Evolutionary conservation across 1,284 basidiomycete genomes (phyloP).

Genomic region (Exobasidium cylindrosporum): DNA sequence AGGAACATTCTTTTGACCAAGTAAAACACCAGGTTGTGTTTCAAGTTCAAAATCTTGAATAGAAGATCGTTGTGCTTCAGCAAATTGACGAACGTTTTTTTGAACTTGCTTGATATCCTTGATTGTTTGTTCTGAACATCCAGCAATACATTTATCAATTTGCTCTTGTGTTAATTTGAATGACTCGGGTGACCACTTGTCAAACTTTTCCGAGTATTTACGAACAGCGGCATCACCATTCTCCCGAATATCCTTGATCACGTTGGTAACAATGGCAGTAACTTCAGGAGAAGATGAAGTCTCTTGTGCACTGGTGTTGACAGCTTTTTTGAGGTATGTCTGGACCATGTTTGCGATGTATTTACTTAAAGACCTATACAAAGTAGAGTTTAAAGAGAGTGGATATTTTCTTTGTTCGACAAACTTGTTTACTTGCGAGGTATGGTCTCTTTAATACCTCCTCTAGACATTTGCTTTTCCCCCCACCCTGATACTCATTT

Average conservation of each 20-base stretch:
- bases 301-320: background rate
- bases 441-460: no score
- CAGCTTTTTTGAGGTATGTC: background rate
- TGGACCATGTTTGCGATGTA: no score
- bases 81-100: slow-evolving; percentile 31
- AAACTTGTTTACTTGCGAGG: no score
- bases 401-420: no score
- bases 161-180: slow-evolving; percentile 18
- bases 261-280: background rate
- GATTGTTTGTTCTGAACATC: slow-evolving; percentile 28
- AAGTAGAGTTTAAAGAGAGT: no score
- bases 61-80: slow-evolving; percentile 24
- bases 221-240: slow-evolving; percentile 3
- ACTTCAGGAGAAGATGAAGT: background rate
- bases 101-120: slow-evolving; percentile 34
- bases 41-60: slow-evolving; percentile 34
- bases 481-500: no score
- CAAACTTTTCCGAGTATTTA: slow-evolving; percentile 11
- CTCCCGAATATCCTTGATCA: slow-evolving; percentile 3
- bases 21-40: slow-evolving; percentile 29
- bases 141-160: slow-evolving; percentile 25
- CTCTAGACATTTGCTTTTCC: no score
- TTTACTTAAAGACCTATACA: no score
- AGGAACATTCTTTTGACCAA: slow-evolving; percentile 28
- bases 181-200: background rate